phyloP scores from a whole-genome alignment of 768 basidiomycete genomes.

The Boletus speciosus region DNA sequence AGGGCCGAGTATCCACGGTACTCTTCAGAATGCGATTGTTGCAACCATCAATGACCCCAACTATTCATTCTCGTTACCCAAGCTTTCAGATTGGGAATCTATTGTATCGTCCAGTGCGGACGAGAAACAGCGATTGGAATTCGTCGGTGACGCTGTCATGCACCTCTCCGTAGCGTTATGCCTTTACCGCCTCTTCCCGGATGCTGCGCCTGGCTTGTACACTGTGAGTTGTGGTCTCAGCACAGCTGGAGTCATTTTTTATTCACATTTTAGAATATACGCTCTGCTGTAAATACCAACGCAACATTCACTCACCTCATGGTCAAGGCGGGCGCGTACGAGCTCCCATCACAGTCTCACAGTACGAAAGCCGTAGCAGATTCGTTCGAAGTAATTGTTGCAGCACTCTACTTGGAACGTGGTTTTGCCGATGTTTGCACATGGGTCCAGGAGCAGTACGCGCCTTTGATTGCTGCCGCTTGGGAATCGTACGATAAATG shows the following conservation, averaged over 20 bases:
- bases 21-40: conserved; percentile 24
- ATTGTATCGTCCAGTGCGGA: conserved; percentile 22
- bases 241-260: background rate
- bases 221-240: conserved; percentile 26
- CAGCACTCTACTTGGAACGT: conserved; percentile 39
- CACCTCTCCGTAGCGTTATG: conserved; percentile 39
- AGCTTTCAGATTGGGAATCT: conserved; percentile 29
- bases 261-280: conserved; percentile 19
- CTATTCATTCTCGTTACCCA: conserved; percentile 26
- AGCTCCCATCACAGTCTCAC: conserved; percentile 19
- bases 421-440: conserved; percentile 36
- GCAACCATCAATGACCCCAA: conserved; percentile 27
- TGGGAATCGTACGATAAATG: conserved; percentile 26
- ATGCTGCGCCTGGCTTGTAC: conserved; percentile 33
- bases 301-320: conserved; percentile 38
- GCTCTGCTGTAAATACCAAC: conserved; percentile 31
- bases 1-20: conserved; percentile 5
- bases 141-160: conserved; percentile 47
- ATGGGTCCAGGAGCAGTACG: conserved; percentile 40
- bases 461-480: conserved; percentile 35
- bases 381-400: conserved; percentile 46
- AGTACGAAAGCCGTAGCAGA: conserved; percentile 42
- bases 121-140: conserved; percentile 44
- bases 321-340: conserved; percentile 31
- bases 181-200: conserved; percentile 34